phyloP scores from a whole-genome alignment of 192 early-diverging fungal species.

The Coemansia brasiliensis region DNA sequence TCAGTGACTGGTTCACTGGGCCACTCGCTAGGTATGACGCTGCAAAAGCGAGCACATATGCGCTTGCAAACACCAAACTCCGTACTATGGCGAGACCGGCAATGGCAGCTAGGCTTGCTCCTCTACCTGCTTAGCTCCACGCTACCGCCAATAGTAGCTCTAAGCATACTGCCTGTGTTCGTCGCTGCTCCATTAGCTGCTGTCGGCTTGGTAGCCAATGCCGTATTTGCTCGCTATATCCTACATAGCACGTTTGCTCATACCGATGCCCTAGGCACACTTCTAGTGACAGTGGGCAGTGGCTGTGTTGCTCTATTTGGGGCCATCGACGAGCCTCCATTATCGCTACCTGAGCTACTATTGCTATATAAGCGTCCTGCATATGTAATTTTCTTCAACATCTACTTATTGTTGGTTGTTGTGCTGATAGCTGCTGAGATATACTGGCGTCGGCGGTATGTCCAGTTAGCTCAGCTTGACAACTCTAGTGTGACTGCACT shows the following conservation, averaged over 20 bases:
- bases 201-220: slow-evolving; percentile 74
- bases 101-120: slow-evolving; percentile 69
- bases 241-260: slow-evolving; percentile 64
- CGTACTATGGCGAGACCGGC: slow-evolving; percentile 44
- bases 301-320: slow-evolving; percentile 71
- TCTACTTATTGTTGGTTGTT: slow-evolving; percentile 57
- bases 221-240: slow-evolving; percentile 67
- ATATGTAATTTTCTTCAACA: slow-evolving; percentile 65
- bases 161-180: slow-evolving; percentile 75
- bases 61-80: slow-evolving; percentile 18
- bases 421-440: slow-evolving; percentile 51
- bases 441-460: slow-evolving; percentile 38
- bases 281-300: slow-evolving; percentile 66
- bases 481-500: background rate
- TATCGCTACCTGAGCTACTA: slow-evolving; percentile 67
- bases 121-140: slow-evolving; percentile 70
- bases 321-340: slow-evolving; percentile 70
- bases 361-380: slow-evolving; percentile 64
- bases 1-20: slow-evolving; percentile 66
- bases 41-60: slow-evolving; percentile 75
- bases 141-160: slow-evolving; percentile 68
- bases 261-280: slow-evolving; percentile 64
- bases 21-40: slow-evolving; percentile 72
- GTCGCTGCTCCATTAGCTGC: slow-evolving; percentile 76
- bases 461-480: background rate